Conservation (phyloP, 371 early-diverging fungal species). For the Capillidium rhysosporum region DNA sequence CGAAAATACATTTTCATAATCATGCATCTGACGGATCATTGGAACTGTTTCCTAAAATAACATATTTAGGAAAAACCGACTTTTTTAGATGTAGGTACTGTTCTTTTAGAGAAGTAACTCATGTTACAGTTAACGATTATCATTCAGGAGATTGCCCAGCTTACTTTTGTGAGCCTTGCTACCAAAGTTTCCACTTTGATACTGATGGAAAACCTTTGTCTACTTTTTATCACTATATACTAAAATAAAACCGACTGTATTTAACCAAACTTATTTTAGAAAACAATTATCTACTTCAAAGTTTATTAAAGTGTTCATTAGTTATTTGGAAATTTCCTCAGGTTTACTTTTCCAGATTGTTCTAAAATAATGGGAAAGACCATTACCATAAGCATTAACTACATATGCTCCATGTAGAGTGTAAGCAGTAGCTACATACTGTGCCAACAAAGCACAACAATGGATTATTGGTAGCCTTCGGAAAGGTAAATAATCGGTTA, state of each 20-base stretch:
- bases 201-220: constrained; percentile 25
- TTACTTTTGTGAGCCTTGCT: constrained; percentile 57
- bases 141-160: constrained; percentile 48
- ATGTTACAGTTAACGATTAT: constrained; percentile 43
- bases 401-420: neutral
- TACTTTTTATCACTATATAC: constrained; percentile 9
- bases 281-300: too few species aligned
- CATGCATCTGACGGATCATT: constrained; percentile 19
- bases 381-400: neutral
- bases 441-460: constrained; percentile 5
- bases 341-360: neutral
- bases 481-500: constrained; percentile 64
- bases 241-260: too few species aligned
- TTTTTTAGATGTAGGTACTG: constrained; percentile 48
- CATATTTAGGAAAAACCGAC: constrained; percentile 18
- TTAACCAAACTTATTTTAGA: too few species aligned
- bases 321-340: too few species aligned
- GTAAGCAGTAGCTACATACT: neutral
- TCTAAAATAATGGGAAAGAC: neutral
- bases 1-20: constrained; percentile 20
- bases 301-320: too few species aligned
- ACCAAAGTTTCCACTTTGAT: constrained; percentile 43
- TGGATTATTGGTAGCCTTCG: constrained; percentile 42
- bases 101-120: constrained; percentile 32
- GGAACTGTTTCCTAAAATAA: constrained; percentile 26